These are phyloP conservation scores for Coemansia sp. DNA, from an alignment of 192 early-diverging fungal genomes.

Conservation along the genomic window DNA sequence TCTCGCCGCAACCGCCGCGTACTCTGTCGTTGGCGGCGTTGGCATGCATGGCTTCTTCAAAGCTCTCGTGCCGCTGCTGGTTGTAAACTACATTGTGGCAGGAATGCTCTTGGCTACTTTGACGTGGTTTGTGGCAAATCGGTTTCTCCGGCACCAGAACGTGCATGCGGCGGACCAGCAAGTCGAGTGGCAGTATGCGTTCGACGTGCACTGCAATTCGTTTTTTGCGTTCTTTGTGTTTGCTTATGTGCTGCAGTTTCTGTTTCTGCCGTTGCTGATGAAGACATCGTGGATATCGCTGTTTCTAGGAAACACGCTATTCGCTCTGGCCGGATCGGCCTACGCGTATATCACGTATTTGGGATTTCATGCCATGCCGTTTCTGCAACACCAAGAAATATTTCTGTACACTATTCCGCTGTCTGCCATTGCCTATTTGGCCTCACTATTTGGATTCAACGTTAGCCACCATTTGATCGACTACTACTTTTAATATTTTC, in stretches of 20 bases:
- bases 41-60: slow-evolving; percentile 30
- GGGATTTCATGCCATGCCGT: slow-evolving; percentile 94
- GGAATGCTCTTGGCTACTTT: slow-evolving; percentile 27
- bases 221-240: slow-evolving; percentile 88
- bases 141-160: slow-evolving; percentile 73
- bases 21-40: slow-evolving; percentile 42
- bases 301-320: slow-evolving; percentile 87
- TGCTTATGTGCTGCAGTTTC: slow-evolving; percentile 90
- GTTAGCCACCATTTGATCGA: slow-evolving; percentile 71
- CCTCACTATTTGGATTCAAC: slow-evolving; percentile 74
- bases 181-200: slow-evolving; percentile 95
- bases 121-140: slow-evolving; percentile 67
- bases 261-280: slow-evolving; percentile 82
- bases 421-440: slow-evolving; percentile 60
- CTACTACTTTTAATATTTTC: slow-evolving; percentile 66
- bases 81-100: slow-evolving; percentile 32
- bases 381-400: slow-evolving; percentile 82
- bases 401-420: slow-evolving; percentile 87
- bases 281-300: slow-evolving; percentile 76
- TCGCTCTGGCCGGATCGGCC: slow-evolving; percentile 72
- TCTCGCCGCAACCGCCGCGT: slow-evolving; percentile 19
- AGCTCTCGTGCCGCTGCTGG: slow-evolving; percentile 41
- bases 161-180: slow-evolving; percentile 80
- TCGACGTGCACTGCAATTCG: slow-evolving; percentile 96
- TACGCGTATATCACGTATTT: slow-evolving; percentile 91